These are phyloP conservation scores for Flaveria floridana DNA, from an alignment of 140 eudicot genomes.

Conservation along the genomic window DNA sequence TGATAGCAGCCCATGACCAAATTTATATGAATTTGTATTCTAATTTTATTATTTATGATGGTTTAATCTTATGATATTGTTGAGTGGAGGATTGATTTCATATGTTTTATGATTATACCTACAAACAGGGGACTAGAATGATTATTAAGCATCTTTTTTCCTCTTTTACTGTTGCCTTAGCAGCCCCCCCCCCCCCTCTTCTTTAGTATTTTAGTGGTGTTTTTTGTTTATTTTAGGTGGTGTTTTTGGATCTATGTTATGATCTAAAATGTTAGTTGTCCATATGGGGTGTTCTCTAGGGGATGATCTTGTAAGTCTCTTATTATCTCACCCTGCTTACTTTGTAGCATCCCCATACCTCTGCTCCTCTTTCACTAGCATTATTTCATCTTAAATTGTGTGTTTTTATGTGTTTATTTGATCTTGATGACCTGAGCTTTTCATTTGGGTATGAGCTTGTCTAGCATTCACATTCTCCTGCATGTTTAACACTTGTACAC, in stretches of 20 bases:
- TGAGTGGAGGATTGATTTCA: no score
- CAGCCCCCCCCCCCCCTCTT: conserved; percentile 11
- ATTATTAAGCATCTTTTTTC: conserved; percentile 38
- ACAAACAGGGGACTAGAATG: conserved; percentile 25
- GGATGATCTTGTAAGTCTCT: conserved; percentile 39
- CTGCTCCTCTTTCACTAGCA: conserved; percentile 1
- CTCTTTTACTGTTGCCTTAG: conserved; percentile 41
- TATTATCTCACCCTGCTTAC: conserved; percentile 14
- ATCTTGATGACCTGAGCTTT: background rate
- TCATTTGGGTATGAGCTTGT: background rate
- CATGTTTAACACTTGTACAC: no score
- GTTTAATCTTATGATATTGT: no score
- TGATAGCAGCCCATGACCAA: no score
- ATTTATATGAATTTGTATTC: no score
- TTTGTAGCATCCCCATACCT: conserved; percentile 7
- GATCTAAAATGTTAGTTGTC: conserved; percentile 37
- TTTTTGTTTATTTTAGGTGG: conserved; percentile 23
- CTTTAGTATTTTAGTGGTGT: conserved; percentile 23
- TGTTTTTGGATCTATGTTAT: conserved; percentile 24
- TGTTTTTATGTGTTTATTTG: conserved; percentile 7
- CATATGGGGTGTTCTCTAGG: conserved; percentile 40
- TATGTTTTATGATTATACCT: no score
- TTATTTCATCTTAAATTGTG: conserved; percentile 4
- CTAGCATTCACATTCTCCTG: no score
- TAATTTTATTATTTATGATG: no score